Evolutionary conservation across 1,284 basidiomycete genomes (phyloP), one percentile per base, ranked within the genome.

Genomic region (Agaricales sp.): DNA sequence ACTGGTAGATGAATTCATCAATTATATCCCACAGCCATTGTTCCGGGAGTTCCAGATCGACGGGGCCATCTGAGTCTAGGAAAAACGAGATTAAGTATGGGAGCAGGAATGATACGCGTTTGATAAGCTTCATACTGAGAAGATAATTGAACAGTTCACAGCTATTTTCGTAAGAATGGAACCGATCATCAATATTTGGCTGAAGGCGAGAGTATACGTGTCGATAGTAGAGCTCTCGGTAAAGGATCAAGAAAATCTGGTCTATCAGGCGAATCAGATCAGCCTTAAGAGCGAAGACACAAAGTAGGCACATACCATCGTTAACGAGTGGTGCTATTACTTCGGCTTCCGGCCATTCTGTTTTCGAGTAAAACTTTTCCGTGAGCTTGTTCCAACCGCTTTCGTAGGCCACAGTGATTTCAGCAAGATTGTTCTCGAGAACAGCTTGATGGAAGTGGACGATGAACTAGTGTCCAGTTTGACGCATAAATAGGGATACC

Each of bases 21-120:
- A 98, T 87, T 67, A 99, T 97, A 65, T 99, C 95, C 91, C 94
- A 98, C 3, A 99, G 71, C 95, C 95, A 99, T 66, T 97, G 93
- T 54, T 94, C 90, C 0, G 95, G 95, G 13, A 98, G 80, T 58
- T 95, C 86, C 49, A 98, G 82, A 14, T 83, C 67, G 0, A 98
- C 93, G 1, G 95, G 95, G 0, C 90, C 91, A 54, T 97, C 92
- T 19, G 91, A 94, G 67, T 96, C 90, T 89, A 55, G 8, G 26
- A 22, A 47, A 30, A n/a, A 45, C 41, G 43, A 60, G 46, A 44
- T 35, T 35, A 8, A 52, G 20, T 20, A 4, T 22, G 45, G 13
- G 21, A 11, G 20, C 24, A 19, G 18, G 14, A 14, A 37, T 12
- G 25, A 21, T 37, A 35, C 41, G n/a, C n/a, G n/a, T n/a, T n/a